A percentile compares a stretch with the other conserved stretches of the same genome.
Evolutionary conservation across 1,284 basidiomycete species (phyloP).

Genomic region (Farysia itapuensis): DNA sequence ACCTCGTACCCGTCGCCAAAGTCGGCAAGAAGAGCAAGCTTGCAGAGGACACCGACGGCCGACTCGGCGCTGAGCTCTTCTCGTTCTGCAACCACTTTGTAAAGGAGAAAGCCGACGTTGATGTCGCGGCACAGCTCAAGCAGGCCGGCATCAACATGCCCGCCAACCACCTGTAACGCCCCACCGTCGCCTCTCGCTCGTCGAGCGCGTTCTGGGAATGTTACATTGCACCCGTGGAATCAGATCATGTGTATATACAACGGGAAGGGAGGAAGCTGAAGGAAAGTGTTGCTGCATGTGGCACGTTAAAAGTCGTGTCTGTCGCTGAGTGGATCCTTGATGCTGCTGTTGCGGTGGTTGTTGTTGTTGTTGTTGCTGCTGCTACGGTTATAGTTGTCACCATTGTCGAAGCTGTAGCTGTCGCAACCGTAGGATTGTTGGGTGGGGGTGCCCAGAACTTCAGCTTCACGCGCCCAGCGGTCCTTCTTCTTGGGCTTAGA

Average conservation of each 20-base stretch:
- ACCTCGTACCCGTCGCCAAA: conserved; percentile 52
- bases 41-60: conserved; percentile 29
- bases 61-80: conserved; percentile 27
- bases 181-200: no score
- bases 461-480: conserved; percentile 38
- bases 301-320: conserved; percentile 28
- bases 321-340: conserved; percentile 30
- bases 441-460: conserved; percentile 20
- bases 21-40: conserved; percentile 22
- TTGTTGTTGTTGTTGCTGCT: conserved; percentile 1
- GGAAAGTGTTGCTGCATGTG: neutral
- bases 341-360: conserved; percentile 17
- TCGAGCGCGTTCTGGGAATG: no score
- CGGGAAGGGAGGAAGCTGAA: neutral
- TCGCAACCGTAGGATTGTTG: conserved; percentile 21
- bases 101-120: conserved; percentile 31
- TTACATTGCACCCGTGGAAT: no score
- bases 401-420: conserved; percentile 20
- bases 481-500: conserved; percentile 37
- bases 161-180: conserved; percentile 24
- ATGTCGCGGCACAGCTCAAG: conserved; percentile 10
- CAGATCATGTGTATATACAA: no score
- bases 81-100: conserved; percentile 26
- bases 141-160: conserved; percentile 21
- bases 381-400: conserved; percentile 1